A percentile compares a stretch with the other conserved stretches of the same genome.
phyloP scores from a whole-genome alignment of 2,329 filamentous ascomycete species.

The Diaporthe sp. region DNA sequence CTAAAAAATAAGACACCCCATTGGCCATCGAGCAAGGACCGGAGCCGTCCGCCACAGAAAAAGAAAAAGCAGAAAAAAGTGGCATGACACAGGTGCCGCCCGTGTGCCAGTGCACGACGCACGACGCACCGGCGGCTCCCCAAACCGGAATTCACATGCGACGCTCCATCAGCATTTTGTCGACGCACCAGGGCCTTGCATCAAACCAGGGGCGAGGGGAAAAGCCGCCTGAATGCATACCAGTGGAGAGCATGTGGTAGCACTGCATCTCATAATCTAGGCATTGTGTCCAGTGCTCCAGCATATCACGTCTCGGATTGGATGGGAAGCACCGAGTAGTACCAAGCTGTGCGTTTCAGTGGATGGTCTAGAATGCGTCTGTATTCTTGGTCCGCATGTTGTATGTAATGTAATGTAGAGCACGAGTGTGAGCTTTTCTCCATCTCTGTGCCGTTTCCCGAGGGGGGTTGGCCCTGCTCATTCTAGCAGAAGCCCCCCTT shows the following conservation, averaged over 20 bases:
- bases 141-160: constrained; percentile 22
- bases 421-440: not conserved
- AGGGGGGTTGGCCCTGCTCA: not conserved
- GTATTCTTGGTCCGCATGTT: constrained; percentile 13
- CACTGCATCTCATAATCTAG: not conserved
- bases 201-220: not conserved
- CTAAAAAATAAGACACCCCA: not conserved
- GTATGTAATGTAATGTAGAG: not conserved
- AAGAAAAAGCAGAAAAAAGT: not conserved
- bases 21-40: not conserved
- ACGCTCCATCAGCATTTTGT: constrained; percentile 19
- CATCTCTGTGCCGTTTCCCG: not conserved
- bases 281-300: not conserved
- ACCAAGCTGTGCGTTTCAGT: not conserved
- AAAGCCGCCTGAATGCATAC: not conserved
- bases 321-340: not conserved
- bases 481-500: not conserved
- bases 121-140: not conserved
- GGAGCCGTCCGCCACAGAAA: constrained; percentile 6
- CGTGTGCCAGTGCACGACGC: constrained; percentile 22
- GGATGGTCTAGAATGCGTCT: constrained; percentile 25
- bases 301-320: constrained; percentile 4
- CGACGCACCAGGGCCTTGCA: constrained; percentile 9
- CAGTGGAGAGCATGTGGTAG: not conserved
- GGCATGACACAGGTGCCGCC: constrained; percentile 17